Evolutionary conservation across 257 asterid species (phyloP), one percentile per base, ranked within the genome.

Genomic region (Leptodermis oblonga): DNA sequence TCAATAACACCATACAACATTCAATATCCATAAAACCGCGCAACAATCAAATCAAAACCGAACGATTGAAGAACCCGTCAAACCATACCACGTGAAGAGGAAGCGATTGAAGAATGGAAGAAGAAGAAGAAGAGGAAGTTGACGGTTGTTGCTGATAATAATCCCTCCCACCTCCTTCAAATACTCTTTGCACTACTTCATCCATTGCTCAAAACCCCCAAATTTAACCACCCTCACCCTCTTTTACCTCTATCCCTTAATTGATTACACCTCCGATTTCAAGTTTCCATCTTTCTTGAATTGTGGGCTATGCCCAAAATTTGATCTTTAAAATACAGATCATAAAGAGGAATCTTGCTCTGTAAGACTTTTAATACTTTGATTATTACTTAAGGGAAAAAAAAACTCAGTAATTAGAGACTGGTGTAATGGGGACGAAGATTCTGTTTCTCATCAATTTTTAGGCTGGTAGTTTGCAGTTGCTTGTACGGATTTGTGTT

Each of bases 101-200:
- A 36, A 91, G 97, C 25, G 99, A 91, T 77, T 94, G 97, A 65
- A 94, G 97, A 79, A 94, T 91, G 71, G 99, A 94, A 8, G 98
- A 84, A 4, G 86, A 83, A 26, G 97, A 86, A 13, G 94, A n/a
- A n/a, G 59, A 80, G 14, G 98, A 87, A 73, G 96, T 85, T 67
- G 99, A 87, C 37, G 97, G 94, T 83, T 81, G 95, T 46, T 87
- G 94, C 36, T 88, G 96, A 65, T 86, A 83, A 37, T 84, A 87
- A 84, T 93, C 99, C 65, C 99, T 95, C 10, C 99, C 97, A 62
- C 96, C 99, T 82, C 92, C 97, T 83, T 89, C 92, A 36, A 94
- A 80, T 37, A 94, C 95, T 53, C 97, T 88, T 79, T 88, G 95
- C 79, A 89, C 88, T 82, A 91, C 86, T 70, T 88, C 96, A 72